phyloP scores from a whole-genome alignment of 179 eudicot genomes.

The Gypsophila paniculata region DNA sequence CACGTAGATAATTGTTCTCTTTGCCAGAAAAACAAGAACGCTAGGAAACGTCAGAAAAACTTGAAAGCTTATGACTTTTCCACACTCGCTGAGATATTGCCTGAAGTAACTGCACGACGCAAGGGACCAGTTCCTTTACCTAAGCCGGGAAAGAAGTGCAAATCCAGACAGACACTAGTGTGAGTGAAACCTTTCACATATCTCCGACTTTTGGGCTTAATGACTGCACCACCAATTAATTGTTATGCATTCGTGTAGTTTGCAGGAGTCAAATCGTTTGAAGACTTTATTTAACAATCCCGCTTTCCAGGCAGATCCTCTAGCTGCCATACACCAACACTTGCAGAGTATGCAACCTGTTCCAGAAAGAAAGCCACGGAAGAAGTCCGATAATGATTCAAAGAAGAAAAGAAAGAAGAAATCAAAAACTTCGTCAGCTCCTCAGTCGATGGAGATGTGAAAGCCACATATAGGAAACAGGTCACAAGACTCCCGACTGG shows the following conservation, averaged over 20 bases:
- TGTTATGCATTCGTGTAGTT: conserved; percentile 32
- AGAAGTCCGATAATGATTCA: conserved; percentile 33
- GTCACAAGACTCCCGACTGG: neutral
- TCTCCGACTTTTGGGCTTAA: neutral
- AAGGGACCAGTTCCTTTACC: conserved; percentile 29
- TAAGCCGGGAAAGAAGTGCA: conserved; percentile 52
- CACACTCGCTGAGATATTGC: conserved; percentile 64
- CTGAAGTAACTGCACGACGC: conserved; percentile 40
- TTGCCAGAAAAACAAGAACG: conserved; percentile 40
- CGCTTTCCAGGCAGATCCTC: conserved; percentile 61
- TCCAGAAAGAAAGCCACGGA: conserved; percentile 38
- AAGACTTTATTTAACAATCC: conserved; percentile 49
- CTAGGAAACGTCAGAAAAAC: conserved; percentile 60
- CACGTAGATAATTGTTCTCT: conserved; percentile 11
- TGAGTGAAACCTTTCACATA: conserved; percentile 33
- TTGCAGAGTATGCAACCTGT: conserved; percentile 75
- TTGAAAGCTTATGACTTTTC: conserved; percentile 78
- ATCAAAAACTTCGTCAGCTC: conserved; percentile 39
- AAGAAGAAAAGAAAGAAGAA: conserved; percentile 48
- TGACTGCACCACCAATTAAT: conserved; percentile 5
- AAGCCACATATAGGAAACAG: neutral
- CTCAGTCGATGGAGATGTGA: conserved; percentile 65
- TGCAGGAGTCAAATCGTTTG: conserved; percentile 64
- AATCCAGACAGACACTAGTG: conserved; percentile 66
- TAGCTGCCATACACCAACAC: conserved; percentile 70